Evolutionary conservation across 441 rosid genomes (phyloP), one percentile per base, ranked within the genome.

Genomic region (Raphanus hybrid): DNA sequence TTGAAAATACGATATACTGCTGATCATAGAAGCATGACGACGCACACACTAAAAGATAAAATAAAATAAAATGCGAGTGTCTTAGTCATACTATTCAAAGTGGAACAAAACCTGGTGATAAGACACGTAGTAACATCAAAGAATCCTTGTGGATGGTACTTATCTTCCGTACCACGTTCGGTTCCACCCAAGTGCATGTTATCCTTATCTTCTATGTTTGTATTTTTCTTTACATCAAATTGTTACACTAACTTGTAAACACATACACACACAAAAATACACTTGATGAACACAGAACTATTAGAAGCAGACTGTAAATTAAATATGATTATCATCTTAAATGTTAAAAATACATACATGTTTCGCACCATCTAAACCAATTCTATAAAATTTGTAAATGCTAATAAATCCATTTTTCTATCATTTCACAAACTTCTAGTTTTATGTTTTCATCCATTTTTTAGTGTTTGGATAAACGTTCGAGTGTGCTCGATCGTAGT

Each of bases 61-160:
- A 43, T 32, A 32, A 62, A 34, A 62, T 32, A 32, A 43, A 27
- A 32, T 50, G 69, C 3, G 43, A 71, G 67, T 59, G 77, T 78
- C 73, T 71, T 66, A 78, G 81, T 78, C 81, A 71, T 72, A 35
- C 27, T 5, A 23, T 10, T 48, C 10, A 45, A 59, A 59, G 45
- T 59, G 57, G 48, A 73, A 61, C 70, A 41, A 52, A 78, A 29
- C 74, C 0, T 52, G 29, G 39, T 62, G 20, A 61, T 18, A 62
- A 73, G 78, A 67, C 78, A 78, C 74, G 77, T 78, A 27, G 77
- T 78, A 50, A 8, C 64, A 45, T 45, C 35, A 45, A 2, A 64
- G 18, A 77, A 35, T 14, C 67, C 62, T 60, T 32, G 20, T 59
- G 23, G 59, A 9, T 59, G 23, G 59, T 61, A 39, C 73, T 73